Evolutionary conservation across 352 stramenopile genomes (phyloP), one percentile per base, ranked within the genome.

Genomic region (Pythium insidiosum): DNA sequence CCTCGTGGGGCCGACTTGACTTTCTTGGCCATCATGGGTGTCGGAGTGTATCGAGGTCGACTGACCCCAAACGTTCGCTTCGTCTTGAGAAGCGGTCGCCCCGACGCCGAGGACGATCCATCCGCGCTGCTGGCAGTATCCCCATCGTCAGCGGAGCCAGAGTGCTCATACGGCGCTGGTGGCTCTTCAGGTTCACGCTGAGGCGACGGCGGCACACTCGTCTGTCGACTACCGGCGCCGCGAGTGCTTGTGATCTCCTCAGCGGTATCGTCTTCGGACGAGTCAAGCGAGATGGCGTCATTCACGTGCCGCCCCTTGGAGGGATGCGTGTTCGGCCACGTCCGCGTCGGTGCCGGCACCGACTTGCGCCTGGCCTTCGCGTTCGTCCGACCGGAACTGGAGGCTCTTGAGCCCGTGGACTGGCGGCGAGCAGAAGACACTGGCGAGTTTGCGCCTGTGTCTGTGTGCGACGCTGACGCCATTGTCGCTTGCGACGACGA

Each of bases 271-370:
- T 47, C 31, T 23, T 49, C 42, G 25, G 44, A 33, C 38, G 22
- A 50, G 15, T 50, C 49, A 13, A 57, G 21, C n/a, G 20, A 33
- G 40, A 57, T 57, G 13, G 49, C 40, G 28, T 57, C 49, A 1
- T 2, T 42, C 1, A 26, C 35, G 18, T 50, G 38, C 20, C 13
- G 34, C 12, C 49, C 49, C 11, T 50, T 50, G 11, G 11, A 21
- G 1, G n/a, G 29, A 19, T 42, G 29, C 20, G 37, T 35, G 5
- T 22, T 21, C 10, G 46, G 33, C 46, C 29, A 39, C 21, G 30
- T 21, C 2, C 31, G 38, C 4, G 12, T 35, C n/a, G 18, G 23
- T n/a, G 26, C 47, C 21, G 30, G 25, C 18, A 45, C 30, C 13
- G 22, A 9, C 34, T 50, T 33, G n/a, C 15, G 15, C 31, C 43